Evolutionary conservation across 495 filamentous ascomycete species (phyloP).

Genomic region (Xylaria bambusicola): DNA sequence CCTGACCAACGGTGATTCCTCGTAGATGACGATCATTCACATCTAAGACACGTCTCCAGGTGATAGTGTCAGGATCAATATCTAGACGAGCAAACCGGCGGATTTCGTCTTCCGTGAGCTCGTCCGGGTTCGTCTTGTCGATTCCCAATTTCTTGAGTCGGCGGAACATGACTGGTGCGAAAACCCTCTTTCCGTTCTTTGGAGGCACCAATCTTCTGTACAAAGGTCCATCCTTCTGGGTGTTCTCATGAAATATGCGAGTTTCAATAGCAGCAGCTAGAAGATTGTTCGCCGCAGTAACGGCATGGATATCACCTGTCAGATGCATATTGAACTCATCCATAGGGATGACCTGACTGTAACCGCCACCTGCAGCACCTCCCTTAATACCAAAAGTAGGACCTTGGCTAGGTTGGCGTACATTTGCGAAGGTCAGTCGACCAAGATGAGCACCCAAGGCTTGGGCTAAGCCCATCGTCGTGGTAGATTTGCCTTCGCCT

Average conservation of each 20-base stretch:
- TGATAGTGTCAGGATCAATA: constrained; percentile 95
- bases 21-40: constrained; percentile 95
- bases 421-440: constrained; percentile 90
- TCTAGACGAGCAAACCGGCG: constrained; percentile 85
- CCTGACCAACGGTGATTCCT: constrained; percentile 82
- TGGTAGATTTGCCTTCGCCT: constrained; percentile 97
- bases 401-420: constrained; percentile 94
- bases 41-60: constrained; percentile 93
- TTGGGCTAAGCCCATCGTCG: constrained; percentile 93
- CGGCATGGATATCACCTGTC: constrained; percentile 97
- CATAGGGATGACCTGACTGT: constrained; percentile 99
- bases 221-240: constrained; percentile 86
- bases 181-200: constrained; percentile 86
- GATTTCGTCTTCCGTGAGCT: constrained; percentile 87
- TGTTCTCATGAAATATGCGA: constrained; percentile 95
- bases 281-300: constrained; percentile 95
- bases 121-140: constrained; percentile 87
- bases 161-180: constrained; percentile 86
- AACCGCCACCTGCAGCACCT: constrained; percentile 93
- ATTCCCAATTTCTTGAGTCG: constrained; percentile 94
- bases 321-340: constrained; percentile 98
- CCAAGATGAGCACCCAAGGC: constrained; percentile 89
- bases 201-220: constrained; percentile 86
- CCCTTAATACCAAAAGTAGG: constrained; percentile 99
- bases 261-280: constrained; percentile 98